A percentile compares a stretch with the other conserved stretches of the same genome.
phyloP scores from a whole-genome alignment of 768 basidiomycete genomes.

The Russula compacta region DNA sequence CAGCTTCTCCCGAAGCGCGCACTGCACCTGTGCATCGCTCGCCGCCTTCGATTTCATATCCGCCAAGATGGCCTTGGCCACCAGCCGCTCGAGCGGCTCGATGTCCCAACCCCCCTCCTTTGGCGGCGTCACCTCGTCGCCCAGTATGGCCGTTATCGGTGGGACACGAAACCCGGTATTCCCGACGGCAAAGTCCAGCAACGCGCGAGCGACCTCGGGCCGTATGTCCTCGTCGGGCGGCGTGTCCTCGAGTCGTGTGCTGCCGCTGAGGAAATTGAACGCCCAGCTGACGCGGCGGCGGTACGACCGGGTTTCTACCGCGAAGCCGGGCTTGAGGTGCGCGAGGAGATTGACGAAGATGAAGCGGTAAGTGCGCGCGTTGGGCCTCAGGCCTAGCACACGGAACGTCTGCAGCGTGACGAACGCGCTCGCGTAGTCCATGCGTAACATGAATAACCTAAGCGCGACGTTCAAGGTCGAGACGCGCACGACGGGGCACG shows the following conservation, averaged over 20 bases:
- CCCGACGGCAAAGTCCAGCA: not conserved
- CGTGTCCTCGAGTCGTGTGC: not conserved
- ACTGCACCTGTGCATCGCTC: not conserved
- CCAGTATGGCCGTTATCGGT: not conserved
- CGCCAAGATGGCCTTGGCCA: conserved; percentile 6
- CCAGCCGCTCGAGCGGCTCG: conserved; percentile 15
- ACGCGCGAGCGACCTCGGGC: not conserved
- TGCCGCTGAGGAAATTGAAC: conserved; percentile 4
- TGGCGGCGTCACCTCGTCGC: not conserved
- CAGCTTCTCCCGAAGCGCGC: not conserved
- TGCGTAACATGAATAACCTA: conserved; percentile 9
- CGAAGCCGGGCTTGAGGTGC: not conserved
- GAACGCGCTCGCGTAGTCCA: conserved; percentile 14
- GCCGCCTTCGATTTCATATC: not conserved
- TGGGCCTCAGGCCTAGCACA: conserved; percentile 5
- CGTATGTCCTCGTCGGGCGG: not conserved
- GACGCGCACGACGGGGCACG: not conserved
- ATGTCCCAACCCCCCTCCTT: conserved; percentile 3
- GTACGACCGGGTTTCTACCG: too few relatives aligned
- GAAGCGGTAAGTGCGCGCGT: conserved; percentile 11
- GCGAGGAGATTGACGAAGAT: conserved; percentile 13
- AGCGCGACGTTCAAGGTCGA: conserved; percentile 17
- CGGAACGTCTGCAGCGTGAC: conserved; percentile 11
- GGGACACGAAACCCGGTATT: not conserved
- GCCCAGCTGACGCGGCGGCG: not conserved